phyloP scores from a whole-genome alignment of 2,329 filamentous ascomycete genomes.

The Metarhizium anisopliae region DNA sequence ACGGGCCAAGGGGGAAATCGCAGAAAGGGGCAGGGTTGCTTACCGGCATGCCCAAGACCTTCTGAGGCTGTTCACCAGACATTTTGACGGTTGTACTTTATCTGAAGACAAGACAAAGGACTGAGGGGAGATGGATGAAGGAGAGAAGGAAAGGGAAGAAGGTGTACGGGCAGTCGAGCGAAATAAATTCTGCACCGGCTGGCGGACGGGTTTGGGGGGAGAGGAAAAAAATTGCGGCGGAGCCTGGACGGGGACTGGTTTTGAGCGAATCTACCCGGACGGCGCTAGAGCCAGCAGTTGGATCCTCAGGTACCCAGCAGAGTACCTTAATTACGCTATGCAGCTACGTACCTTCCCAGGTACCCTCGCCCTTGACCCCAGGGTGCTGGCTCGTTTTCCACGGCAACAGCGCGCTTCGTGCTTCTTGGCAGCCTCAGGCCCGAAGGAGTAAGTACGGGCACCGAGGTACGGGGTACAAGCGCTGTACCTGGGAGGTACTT shows the following conservation, averaged over 20 bases:
- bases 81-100: conserved; percentile 38
- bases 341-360: not conserved
- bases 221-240: conserved; percentile 43
- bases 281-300: conserved; percentile 17
- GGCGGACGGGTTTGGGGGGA: conserved; percentile 33
- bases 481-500: conserved; percentile 2
- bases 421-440: conserved; percentile 24
- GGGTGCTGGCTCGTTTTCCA: conserved; percentile 13
- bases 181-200: conserved; percentile 37
- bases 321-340: not conserved
- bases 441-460: not conserved
- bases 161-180: conserved; percentile 30
- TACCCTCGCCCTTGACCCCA: not conserved
- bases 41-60: conserved; percentile 61
- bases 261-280: conserved; percentile 45
- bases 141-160: conserved; percentile 33
- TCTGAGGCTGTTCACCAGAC: conserved; percentile 44
- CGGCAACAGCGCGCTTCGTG: conserved; percentile 19
- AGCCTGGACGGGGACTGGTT: conserved; percentile 36
- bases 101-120: conserved; percentile 41
- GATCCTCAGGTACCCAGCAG: conserved; percentile 6
- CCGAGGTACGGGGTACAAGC: not conserved
- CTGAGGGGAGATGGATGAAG: conserved; percentile 51
- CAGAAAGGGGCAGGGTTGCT: conserved; percentile 23
- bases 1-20: conserved; percentile 5